phyloP scores from a whole-genome alignment of 768 basidiomycete species.

The Boletus patriciae region DNA sequence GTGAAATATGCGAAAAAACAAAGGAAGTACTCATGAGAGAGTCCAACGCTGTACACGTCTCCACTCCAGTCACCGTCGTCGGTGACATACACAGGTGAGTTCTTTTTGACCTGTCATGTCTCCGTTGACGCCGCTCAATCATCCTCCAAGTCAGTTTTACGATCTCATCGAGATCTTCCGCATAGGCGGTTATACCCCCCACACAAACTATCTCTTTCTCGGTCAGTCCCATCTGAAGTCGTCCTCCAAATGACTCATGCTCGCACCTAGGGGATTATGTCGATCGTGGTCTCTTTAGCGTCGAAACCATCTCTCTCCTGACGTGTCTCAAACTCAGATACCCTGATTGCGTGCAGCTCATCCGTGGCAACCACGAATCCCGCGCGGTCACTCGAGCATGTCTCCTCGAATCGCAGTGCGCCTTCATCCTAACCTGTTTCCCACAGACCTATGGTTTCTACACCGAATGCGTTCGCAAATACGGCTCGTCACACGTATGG shows the following conservation, averaged over 20 bases:
- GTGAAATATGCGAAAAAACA: constrained; percentile 99
- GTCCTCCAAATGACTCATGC: constrained; percentile 1
- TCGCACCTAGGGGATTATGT: constrained; percentile 86
- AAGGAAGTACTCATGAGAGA: constrained; percentile 99
- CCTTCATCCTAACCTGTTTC: constrained; percentile 17
- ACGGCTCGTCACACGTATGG: constrained; percentile 95
- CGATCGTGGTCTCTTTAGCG: constrained; percentile 95
- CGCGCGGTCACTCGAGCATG: constrained; percentile 95
- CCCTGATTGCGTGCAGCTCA: constrained; percentile 94
- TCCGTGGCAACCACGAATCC: constrained; percentile 97
- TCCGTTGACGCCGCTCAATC: constrained; percentile 35
- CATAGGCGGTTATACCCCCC: constrained; percentile 94
- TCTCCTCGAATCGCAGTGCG: constrained; percentile 19
- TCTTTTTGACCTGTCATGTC: constrained; percentile 11
- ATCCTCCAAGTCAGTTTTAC: constrained; percentile 87
- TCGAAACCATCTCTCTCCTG: constrained; percentile 96
- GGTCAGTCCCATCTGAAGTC: constrained; percentile 51
- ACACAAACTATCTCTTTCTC: constrained; percentile 98
- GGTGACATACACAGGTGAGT: constrained; percentile 98
- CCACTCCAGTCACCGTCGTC: constrained; percentile 95
- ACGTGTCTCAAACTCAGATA: constrained; percentile 97
- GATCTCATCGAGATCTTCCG: constrained; percentile 99
- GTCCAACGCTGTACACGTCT: constrained; percentile 97
- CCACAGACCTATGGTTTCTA: constrained; percentile 97
- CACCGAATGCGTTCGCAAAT: constrained; percentile 96